A percentile compares a stretch with the other conserved stretches of the same genome.
Conservation (phyloP, 164 flowering plant species). For the Stephania yunnanensis region DNA sequence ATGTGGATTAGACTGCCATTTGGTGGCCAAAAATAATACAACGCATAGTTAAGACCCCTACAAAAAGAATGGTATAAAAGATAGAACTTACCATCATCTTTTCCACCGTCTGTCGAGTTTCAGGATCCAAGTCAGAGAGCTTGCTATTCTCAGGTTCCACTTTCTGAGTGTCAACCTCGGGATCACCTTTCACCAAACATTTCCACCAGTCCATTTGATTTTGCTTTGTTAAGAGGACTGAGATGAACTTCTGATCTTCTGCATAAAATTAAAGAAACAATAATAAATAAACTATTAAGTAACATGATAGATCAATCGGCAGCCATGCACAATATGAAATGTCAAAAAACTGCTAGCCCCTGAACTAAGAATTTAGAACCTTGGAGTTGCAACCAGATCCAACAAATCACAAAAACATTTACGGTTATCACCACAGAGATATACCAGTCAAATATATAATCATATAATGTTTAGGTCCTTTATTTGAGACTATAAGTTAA, state of each 20-base stretch:
- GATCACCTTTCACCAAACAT: conserved; percentile 75
- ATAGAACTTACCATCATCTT: conserved; percentile 79
- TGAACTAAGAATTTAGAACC: no score
- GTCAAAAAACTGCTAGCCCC: no score
- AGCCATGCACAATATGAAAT: not conserved
- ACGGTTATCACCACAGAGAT: conserved; percentile 28
- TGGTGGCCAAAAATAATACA: no score
- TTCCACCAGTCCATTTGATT: conserved; percentile 99
- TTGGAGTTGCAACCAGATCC: no score
- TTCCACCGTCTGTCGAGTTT: conserved; percentile 82
- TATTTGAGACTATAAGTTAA: not conserved
- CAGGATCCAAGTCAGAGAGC: conserved; percentile 78
- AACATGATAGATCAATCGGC: not conserved
- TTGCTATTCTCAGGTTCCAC: conserved; percentile 90
- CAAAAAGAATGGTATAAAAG: no score
- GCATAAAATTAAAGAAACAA: conserved; percentile 13
- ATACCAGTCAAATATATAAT: not conserved
- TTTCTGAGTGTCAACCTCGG: conserved; percentile 89
- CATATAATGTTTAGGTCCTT: not conserved
- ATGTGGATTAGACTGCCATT: no score
- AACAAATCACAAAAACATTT: conserved; percentile 8
- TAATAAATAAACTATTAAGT: conserved; percentile 36
- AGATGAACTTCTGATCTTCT: conserved; percentile 54
- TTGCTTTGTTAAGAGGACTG: conserved; percentile 77
- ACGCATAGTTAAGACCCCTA: no score